Percentiles rank a stretch among this genome's conserved stretches.
Evolutionary conservation across 2,329 filamentous ascomycete species (phyloP).

Genomic region (Ophiosphaerella herpotricha): DNA sequence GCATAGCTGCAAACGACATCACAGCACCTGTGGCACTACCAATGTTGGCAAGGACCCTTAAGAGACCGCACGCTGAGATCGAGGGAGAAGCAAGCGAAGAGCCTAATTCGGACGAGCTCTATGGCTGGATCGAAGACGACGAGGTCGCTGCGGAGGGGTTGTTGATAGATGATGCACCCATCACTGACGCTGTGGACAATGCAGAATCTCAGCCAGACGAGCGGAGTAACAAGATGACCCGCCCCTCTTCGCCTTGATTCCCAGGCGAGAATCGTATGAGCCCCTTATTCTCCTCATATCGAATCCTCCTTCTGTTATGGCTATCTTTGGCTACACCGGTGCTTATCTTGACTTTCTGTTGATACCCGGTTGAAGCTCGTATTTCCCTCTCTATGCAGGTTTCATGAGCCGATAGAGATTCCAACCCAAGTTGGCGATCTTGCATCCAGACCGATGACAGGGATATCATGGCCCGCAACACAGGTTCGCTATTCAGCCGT

Average conservation of each 20-base stretch:
- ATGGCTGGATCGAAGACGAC: constrained; percentile 72
- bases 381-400: constrained; percentile 9
- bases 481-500: constrained; percentile 19
- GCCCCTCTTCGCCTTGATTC: constrained; percentile 25
- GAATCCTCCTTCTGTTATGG: constrained; percentile 1
- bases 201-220: constrained; percentile 22
- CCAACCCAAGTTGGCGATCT: constrained; percentile 18
- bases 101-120: constrained; percentile 67
- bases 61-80: constrained; percentile 63
- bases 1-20: constrained; percentile 38
- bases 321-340: constrained; percentile 15
- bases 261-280: not conserved
- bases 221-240: constrained; percentile 32
- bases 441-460: constrained; percentile 22
- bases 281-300: not conserved
- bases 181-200: constrained; percentile 11
- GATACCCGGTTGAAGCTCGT: constrained; percentile 18
- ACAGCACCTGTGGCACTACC: constrained; percentile 25
- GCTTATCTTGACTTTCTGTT: constrained; percentile 23
- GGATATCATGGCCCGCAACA: constrained; percentile 15
- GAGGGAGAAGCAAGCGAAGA: constrained; percentile 66
- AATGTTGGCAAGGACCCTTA: constrained; percentile 51
- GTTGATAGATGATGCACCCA: constrained; percentile 38
- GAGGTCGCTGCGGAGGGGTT: constrained; percentile 51
- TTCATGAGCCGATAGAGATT: constrained; percentile 11